A percentile compares a stretch with the other conserved stretches of the same genome.
phyloP scores from a whole-genome alignment of 169 alveolate genomes.

The Pseudocohnilembus persalinus region DNA sequence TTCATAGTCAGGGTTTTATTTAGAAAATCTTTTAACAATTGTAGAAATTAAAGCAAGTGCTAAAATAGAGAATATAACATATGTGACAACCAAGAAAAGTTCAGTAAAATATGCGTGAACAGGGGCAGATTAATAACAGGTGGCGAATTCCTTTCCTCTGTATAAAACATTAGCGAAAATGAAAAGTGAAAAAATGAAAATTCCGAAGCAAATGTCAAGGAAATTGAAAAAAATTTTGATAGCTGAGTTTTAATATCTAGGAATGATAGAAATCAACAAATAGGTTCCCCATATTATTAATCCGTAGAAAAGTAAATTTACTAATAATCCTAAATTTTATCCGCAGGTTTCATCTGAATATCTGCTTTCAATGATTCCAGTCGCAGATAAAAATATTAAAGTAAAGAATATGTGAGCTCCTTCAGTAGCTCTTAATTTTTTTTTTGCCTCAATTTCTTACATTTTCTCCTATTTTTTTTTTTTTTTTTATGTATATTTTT shows the following conservation, averaged over 20 bases:
- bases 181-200: constrained; percentile 22
- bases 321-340: constrained; percentile 25
- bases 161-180: constrained; percentile 30
- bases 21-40: background rate
- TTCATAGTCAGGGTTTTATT: background rate
- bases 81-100: constrained; percentile 22
- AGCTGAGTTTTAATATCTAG: constrained; percentile 40
- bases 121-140: constrained; percentile 19
- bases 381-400: constrained; percentile 35
- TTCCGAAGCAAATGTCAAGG: constrained; percentile 41
- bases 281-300: constrained; percentile 47
- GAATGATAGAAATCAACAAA: constrained; percentile 30
- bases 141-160: background rate
- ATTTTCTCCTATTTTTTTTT: constrained; percentile 1
- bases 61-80: constrained; percentile 12
- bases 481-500: background rate
- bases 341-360: constrained; percentile 37
- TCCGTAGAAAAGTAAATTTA: constrained; percentile 43
- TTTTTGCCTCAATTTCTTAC: constrained; percentile 46
- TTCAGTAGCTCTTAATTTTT: constrained; percentile 31
- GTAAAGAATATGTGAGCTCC: constrained; percentile 52
- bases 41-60: constrained; percentile 2
- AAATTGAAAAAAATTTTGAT: constrained; percentile 42
- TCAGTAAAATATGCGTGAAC: constrained; percentile 14
- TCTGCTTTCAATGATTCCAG: constrained; percentile 38